Evolutionary conservation across 2,329 filamentous ascomycete genomes (phyloP).

Genomic region (Cadophora luteo-olivacea): DNA sequence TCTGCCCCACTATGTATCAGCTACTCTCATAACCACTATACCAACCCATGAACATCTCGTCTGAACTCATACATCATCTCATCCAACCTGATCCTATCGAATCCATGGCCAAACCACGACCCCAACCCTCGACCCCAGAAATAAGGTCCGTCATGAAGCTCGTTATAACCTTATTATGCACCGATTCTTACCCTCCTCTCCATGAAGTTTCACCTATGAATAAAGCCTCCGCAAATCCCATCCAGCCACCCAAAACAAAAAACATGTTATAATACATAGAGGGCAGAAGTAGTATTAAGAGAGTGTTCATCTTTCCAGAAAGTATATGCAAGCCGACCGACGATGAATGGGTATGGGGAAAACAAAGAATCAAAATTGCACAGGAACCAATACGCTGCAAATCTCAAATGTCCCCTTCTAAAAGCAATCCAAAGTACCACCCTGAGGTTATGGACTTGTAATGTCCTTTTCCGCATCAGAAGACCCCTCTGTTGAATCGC

Average conservation of each 20-base stretch:
- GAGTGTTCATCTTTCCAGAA: slow-evolving; percentile 24
- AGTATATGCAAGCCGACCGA: slow-evolving; percentile 30
- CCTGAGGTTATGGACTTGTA: background rate
- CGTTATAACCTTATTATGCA: slow-evolving; percentile 38
- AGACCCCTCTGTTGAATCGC: slow-evolving; percentile 38
- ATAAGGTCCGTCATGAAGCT: slow-evolving; percentile 31
- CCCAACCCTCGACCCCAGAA: background rate
- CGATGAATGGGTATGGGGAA: slow-evolving; percentile 36
- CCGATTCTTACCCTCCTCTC: slow-evolving; percentile 12
- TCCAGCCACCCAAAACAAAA: background rate
- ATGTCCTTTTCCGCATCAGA: slow-evolving; percentile 23
- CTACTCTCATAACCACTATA: slow-evolving; percentile 1
- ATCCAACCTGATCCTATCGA: slow-evolving; percentile 16
- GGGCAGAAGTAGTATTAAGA: slow-evolving; percentile 26
- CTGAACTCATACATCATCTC: slow-evolving; percentile 17
- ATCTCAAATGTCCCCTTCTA: slow-evolving; percentile 6
- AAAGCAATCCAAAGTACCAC: slow-evolving; percentile 4
- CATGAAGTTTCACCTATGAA: background rate
- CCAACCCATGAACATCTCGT: slow-evolving; percentile 13
- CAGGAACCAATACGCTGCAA: slow-evolving; percentile 7
- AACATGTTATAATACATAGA: slow-evolving; percentile 22
- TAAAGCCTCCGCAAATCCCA: background rate
- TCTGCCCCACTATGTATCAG: slow-evolving; percentile 2
- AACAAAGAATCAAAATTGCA: slow-evolving; percentile 25
- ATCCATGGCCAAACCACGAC: background rate